Base-by-base conservation (phyloP, 2,329 filamentous ascomycete species). In the Talaromyces funiculosus region DNA sequence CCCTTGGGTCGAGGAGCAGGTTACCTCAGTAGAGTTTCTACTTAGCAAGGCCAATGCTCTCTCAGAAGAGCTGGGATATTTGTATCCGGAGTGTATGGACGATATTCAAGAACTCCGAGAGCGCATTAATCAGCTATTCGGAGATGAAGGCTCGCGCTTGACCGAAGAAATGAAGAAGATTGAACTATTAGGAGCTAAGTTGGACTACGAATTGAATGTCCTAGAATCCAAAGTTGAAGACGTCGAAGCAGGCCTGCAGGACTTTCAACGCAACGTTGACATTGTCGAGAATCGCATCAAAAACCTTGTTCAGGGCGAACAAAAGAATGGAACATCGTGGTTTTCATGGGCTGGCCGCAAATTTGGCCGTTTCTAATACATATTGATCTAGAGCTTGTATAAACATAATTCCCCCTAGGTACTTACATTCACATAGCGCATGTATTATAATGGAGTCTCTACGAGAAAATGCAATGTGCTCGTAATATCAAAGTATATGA, bases 131-230 rank as follows among this genome's bases (percentile, higher is more conserved):
- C 87, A 90, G 61, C 77, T 91, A 16, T 75, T 96, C 9, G 81
- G 82, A 0, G 84, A 87, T 53, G 89, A 95, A 74, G 84, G 87
- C 42, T 81, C 82, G 22, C 81, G 83, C 57, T 78, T 96, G 38
- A 84, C 83, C 3, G 90, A 94, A 69, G 82, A 83, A 16, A 80
- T 92, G 63, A 88, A 88, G 72, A 90, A 94, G 64, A 81, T 97
- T 14, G 92, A 96, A 71, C 84, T 88, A 22, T 79, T 95, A 40
- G 86, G 88, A 2, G 90, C 91, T 20, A 92, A 92, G 74, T 80
- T 97, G 59, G 92, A 97, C 69, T 97, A 97, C 73, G 93, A 97
- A 78, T 87, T 97, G 63, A 85, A 88, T 62, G 86, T 86, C 16
- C 78, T 97, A n/a, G 81, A 86, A 53, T 86, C 87, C 53, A 91